These are phyloP conservation scores for Triangularia setosa DNA, from an alignment of 2,329 filamentous ascomycete genomes.

Conservation along the genomic window DNA sequence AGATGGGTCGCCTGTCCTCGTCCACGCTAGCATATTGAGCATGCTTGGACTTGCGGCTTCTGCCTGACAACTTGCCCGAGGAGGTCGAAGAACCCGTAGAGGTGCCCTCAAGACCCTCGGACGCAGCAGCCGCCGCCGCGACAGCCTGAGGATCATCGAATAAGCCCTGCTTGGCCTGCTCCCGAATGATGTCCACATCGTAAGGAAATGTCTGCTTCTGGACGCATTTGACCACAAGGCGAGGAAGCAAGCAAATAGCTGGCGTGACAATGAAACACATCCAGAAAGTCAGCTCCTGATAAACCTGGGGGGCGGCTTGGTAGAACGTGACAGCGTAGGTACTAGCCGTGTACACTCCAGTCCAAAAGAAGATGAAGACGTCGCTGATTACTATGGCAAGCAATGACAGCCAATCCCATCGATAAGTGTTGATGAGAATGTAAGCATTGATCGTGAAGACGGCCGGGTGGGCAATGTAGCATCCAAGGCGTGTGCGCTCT, in stretches of 20 bases:
- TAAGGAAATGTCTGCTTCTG: slow-evolving; percentile 94
- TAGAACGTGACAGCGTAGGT: slow-evolving; percentile 60
- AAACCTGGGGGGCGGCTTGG: slow-evolving; percentile 72
- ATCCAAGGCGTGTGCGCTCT: slow-evolving; percentile 79
- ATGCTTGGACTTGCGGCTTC: slow-evolving; percentile 50
- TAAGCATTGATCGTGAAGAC: slow-evolving; percentile 90
- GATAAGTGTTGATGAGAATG: slow-evolving; percentile 91
- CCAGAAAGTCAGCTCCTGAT: slow-evolving; percentile 83
- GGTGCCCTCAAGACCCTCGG: slow-evolving; percentile 36
- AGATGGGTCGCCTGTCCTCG: slow-evolving; percentile 88
- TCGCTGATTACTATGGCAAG: slow-evolving; percentile 79
- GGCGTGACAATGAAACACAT: slow-evolving; percentile 73
- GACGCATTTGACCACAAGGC: slow-evolving; percentile 78
- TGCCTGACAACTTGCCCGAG: slow-evolving; percentile 50
- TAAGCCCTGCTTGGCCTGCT: slow-evolving; percentile 79
- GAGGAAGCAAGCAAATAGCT: slow-evolving; percentile 77
- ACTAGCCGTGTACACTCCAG: slow-evolving; percentile 70
- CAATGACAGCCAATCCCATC: slow-evolving; percentile 96
- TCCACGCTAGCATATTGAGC: slow-evolving; percentile 62
- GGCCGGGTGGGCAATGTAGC: slow-evolving; percentile 79
- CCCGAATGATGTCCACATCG: slow-evolving; percentile 92
- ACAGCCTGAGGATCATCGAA: slow-evolving; percentile 63
- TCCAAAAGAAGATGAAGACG: slow-evolving; percentile 92
- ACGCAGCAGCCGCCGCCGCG: slow-evolving; percentile 35
- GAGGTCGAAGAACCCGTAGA: slow-evolving; percentile 60